phyloP scores from a whole-genome alignment of 495 filamentous ascomycete genomes.

The Aspergillus sparsus region DNA sequence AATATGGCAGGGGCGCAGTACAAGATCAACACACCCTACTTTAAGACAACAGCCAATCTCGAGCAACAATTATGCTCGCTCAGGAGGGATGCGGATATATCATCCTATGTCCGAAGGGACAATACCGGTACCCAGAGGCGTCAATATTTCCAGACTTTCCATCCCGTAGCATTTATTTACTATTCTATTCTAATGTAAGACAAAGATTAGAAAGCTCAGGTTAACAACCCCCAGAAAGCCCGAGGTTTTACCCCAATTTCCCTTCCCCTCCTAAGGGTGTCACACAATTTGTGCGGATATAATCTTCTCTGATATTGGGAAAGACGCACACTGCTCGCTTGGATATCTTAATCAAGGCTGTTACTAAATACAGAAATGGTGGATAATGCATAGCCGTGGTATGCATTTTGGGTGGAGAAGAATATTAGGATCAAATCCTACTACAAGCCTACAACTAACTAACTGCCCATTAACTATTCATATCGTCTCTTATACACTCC shows the following conservation, averaged over 20 bases:
- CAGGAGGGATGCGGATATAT: too few species aligned
- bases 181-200: constrained; percentile 7
- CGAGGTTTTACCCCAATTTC: constrained; percentile 8
- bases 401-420: background rate
- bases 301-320: background rate
- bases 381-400: background rate
- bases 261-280: background rate
- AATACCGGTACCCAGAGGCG: background rate
- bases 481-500: constrained; percentile 19
- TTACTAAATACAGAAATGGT: background rate
- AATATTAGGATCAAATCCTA: background rate
- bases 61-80: too few species aligned
- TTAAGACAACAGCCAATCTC: too few species aligned
- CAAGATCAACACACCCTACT: background rate
- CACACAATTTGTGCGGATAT: background rate
- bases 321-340: background rate
- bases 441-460: background rate
- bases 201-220: constrained; percentile 4
- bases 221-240: constrained; percentile 7
- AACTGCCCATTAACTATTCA: background rate
- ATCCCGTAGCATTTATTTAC: constrained; percentile 1
- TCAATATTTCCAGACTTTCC: background rate
- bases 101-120: too few species aligned
- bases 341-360: background rate
- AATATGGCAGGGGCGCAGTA: too few species aligned